Percentiles rank a stretch among this genome's conserved stretches.
phyloP scores from a whole-genome alignment of 2,329 filamentous ascomycete species.

The Penicillium sp. region DNA sequence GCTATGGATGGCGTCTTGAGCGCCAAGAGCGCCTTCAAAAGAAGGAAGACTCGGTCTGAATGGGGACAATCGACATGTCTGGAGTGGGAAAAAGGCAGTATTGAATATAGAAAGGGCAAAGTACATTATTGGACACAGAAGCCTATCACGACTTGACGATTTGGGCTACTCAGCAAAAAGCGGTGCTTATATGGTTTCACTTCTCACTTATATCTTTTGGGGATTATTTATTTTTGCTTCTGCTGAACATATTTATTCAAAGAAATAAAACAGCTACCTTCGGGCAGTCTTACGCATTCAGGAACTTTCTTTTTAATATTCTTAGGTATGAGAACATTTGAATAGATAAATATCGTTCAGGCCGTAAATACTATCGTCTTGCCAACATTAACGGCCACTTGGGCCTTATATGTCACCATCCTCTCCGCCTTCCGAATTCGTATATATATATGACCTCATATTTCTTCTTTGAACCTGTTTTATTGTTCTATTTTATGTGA shows the following conservation, averaged over 20 bases:
- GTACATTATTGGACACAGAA: background rate
- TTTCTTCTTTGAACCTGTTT: background rate
- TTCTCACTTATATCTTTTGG: background rate
- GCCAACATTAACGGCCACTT: background rate
- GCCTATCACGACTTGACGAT: conserved; percentile 7
- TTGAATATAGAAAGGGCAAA: background rate
- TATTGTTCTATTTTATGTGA: background rate
- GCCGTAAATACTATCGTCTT: background rate
- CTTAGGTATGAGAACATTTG: background rate
- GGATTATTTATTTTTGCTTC: background rate
- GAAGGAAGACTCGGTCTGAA: conserved; percentile 4
- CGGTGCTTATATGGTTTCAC: background rate
- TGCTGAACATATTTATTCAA: background rate
- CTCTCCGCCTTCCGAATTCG: background rate
- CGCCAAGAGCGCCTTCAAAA: conserved; percentile 17
- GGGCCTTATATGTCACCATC: background rate
- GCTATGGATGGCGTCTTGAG: conserved; percentile 26
- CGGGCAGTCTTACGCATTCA: background rate
- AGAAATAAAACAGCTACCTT: background rate
- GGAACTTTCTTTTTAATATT: background rate
- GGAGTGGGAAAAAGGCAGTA: background rate
- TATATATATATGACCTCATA: background rate
- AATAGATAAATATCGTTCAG: background rate
- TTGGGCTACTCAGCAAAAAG: background rate
- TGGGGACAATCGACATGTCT: background rate